Evolutionary conservation across 129 eudicot species (phyloP).

Genomic region (Flaveria bidentis): DNA sequence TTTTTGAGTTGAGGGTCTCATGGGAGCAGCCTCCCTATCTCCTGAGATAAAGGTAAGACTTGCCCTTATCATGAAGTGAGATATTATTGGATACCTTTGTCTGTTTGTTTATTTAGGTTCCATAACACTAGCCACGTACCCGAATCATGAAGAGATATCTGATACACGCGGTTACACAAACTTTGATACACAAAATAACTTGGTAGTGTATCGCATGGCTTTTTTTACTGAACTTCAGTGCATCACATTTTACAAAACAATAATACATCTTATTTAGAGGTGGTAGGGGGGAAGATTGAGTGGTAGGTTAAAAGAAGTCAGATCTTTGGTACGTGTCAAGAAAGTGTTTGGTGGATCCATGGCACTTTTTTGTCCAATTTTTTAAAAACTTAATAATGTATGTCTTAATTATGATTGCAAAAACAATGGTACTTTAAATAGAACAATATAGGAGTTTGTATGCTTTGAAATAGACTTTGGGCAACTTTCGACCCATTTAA

Average conservation of each 20-base stretch:
- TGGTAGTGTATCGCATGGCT: neutral
- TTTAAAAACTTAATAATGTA: neutral
- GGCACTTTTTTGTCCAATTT: neutral
- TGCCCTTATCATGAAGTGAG: too few species aligned
- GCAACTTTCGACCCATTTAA: neutral
- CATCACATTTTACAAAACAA: neutral
- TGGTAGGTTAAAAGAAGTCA: neutral
- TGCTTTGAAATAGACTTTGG: neutral
- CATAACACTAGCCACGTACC: neutral
- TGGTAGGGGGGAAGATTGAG: neutral
- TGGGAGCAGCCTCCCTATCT: too few species aligned
- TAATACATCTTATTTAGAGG: neutral
- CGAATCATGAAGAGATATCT: neutral
- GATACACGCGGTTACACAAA: neutral
- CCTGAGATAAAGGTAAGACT: too few species aligned
- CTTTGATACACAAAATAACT: neutral
- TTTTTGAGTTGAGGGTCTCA: too few species aligned
- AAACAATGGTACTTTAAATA: neutral
- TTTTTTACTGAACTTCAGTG: constrained; percentile 10
- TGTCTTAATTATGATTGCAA: neutral
- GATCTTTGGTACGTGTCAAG: neutral
- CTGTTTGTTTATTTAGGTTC: too few species aligned
- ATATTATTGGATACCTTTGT: neutral
- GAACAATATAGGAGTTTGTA: neutral
- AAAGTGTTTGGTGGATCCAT: neutral